Conservation (phyloP, 2,329 filamentous ascomycete genomes). For the Aurifilum marmelostoma region DNA sequence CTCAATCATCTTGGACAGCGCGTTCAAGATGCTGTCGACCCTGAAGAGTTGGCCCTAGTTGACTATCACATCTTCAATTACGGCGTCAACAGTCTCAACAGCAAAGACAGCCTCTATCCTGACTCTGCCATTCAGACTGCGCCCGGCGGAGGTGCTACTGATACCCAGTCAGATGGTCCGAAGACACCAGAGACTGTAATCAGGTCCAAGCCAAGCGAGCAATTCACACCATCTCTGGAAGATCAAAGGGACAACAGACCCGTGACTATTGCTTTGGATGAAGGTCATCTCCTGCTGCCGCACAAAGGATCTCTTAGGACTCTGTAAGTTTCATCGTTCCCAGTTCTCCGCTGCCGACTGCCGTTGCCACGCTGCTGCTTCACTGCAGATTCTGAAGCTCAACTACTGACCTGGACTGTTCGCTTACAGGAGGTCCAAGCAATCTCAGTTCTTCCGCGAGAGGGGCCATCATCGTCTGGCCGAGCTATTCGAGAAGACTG, state of each 20-base stretch:
- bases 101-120: not conserved
- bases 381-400: not conserved
- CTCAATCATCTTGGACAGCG: not conserved
- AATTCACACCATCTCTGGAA: not conserved
- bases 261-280: not conserved
- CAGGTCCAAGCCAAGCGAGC: not conserved
- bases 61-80: conserved; percentile 25
- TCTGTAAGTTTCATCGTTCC: not conserved
- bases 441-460: conserved; percentile 1
- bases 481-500: not conserved
- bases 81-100: not conserved
- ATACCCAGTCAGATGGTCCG: not conserved
- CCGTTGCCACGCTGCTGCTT: not conserved
- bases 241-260: not conserved
- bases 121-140: no score
- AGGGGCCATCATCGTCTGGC: not conserved
- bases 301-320: not conserved
- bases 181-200: not conserved
- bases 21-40: not conserved
- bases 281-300: not conserved
- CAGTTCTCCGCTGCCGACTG: not conserved
- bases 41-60: conserved; percentile 5
- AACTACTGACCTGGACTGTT: not conserved
- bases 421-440: conserved; percentile 1
- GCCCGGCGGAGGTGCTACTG: not conserved